Evolutionary conservation across 108 stramenopile genomes (phyloP).

Genomic region (Skeletonema tropicum): DNA sequence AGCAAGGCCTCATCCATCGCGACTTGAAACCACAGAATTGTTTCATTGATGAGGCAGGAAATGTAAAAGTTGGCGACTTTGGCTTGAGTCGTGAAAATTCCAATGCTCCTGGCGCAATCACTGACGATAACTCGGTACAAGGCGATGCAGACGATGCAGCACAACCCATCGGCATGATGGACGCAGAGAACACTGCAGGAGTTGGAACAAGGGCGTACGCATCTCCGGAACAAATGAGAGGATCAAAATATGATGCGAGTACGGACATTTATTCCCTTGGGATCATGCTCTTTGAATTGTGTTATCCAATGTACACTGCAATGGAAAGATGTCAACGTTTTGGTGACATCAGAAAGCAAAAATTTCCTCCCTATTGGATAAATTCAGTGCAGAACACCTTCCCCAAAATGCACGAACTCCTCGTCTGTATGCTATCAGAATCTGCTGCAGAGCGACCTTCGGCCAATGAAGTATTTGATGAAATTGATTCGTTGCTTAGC

Average conservation of each 20-base stretch:
- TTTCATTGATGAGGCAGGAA: conserved; percentile 82
- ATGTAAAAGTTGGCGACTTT: conserved; percentile 90
- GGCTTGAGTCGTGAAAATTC: conserved; percentile 77
- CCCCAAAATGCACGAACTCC: conserved; percentile 63
- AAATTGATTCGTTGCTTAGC: conserved; percentile 66
- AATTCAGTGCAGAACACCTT: conserved; percentile 51
- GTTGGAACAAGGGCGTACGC: conserved; percentile 95
- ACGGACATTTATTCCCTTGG: conserved; percentile 95
- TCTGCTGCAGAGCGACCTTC: conserved; percentile 66
- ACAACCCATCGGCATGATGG: neutral
- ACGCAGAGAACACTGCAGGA: conserved; percentile 82
- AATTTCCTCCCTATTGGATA: conserved; percentile 71
- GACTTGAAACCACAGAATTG: conserved; percentile 89
- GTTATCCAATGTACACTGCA: conserved; percentile 90
- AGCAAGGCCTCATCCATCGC: conserved; percentile 86
- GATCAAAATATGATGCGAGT: conserved; percentile 90
- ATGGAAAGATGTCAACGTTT: conserved; percentile 69
- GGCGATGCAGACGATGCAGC: conserved; percentile 2
- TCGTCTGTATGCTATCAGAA: conserved; percentile 71
- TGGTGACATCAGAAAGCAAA: conserved; percentile 27
- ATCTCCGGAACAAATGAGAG: conserved; percentile 92
- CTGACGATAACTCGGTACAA: conserved; percentile 17
- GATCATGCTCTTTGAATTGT: conserved; percentile 94
- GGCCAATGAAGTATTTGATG: conserved; percentile 55
- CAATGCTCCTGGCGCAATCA: conserved; percentile 29